These are phyloP conservation scores for Metarhizium sp. DNA, from an alignment of 2,329 filamentous ascomycete species.

Conservation along the genomic window DNA sequence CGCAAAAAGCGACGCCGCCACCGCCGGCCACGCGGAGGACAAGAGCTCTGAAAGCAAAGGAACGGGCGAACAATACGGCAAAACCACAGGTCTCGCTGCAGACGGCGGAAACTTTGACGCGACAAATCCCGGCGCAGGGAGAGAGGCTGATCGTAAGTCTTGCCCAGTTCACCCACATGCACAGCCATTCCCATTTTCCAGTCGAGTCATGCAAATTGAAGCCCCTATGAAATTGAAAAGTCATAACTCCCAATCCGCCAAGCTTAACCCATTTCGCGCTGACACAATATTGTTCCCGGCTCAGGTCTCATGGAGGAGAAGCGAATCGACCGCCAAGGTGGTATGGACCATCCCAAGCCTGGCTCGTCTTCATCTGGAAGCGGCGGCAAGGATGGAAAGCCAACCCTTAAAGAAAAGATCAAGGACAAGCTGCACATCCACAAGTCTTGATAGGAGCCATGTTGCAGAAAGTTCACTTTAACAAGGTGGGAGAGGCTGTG, in stretches of 20 bases:
- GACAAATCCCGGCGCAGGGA: slow-evolving; percentile 51
- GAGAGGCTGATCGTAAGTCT: slow-evolving; percentile 55
- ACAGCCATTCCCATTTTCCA: neutral
- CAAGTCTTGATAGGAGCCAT: slow-evolving; percentile 3
- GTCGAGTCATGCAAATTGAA: no score
- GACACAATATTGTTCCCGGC: neutral
- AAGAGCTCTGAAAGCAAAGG: slow-evolving; percentile 25
- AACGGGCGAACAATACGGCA: slow-evolving; percentile 48
- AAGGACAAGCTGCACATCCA: slow-evolving; percentile 58
- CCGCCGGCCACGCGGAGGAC: slow-evolving; percentile 7
- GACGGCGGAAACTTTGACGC: slow-evolving; percentile 63
- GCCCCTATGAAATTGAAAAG: neutral
- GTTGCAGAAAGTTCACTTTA: neutral
- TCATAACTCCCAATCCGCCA: no score
- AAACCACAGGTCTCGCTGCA: slow-evolving; percentile 47
- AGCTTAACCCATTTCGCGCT: slow-evolving; percentile 3
- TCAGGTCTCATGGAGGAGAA: slow-evolving; percentile 26
- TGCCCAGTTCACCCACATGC: neutral
- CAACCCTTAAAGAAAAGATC: slow-evolving; percentile 52
- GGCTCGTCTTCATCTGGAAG: neutral
- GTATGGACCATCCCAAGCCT: slow-evolving; percentile 7
- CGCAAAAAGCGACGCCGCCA: neutral
- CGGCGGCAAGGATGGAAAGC: slow-evolving; percentile 24
- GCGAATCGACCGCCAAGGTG: slow-evolving; percentile 15
- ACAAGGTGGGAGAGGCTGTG: neutral